Base-by-base conservation (phyloP, 1,139 yeast genomes). In the Suhomyces panamericanus region DNA sequence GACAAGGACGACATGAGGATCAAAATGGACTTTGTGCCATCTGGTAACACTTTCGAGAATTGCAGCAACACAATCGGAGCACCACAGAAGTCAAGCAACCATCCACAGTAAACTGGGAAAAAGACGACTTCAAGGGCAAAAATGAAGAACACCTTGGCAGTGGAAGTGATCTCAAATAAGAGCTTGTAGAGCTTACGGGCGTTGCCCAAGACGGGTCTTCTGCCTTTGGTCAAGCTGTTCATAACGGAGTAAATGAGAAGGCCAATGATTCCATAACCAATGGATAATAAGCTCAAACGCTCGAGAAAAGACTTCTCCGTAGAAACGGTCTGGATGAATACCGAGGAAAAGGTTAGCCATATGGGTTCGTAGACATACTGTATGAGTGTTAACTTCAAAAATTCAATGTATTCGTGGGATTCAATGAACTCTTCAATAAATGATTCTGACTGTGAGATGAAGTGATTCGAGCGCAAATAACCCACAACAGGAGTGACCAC, bases 91-190 rank as follows among this genome's bases (percentile, higher is more conserved):
- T 87, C 93, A 32, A 91, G 64, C 55, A 90, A 74, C 56, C 81
- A 67, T 0, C 99, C 99, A 59, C 97, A 90, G 54, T 83, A 83
- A 0, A 87, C 75, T 0, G 99, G 99, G 68, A 93, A 93, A 7
- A 85, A 71, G 20, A 87, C 75, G 41, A 91, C 75, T 61, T 93
- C 99, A 48, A 89, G 79, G 6, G 85, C 79, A 59, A 91, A 86
- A 13, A 93, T 77, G 7, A 78, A 58, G 49, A 87, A 80, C 8
- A 91, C 95, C 62, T 91, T 91, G 16, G 85, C 60, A 2, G 95
- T 83, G 29, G 68, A 60, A 15, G 63, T 55, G 4, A 83, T 52
- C 49, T 82, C 87, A 55, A 83, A 80, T 20, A 84, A 58, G 1
- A 75, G 52, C 42, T 76, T 73, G 56, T 78, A 85, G 1, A 78